Conservation (phyloP, 169 alveolate species). For the Besnoitia besnoiti region DNA sequence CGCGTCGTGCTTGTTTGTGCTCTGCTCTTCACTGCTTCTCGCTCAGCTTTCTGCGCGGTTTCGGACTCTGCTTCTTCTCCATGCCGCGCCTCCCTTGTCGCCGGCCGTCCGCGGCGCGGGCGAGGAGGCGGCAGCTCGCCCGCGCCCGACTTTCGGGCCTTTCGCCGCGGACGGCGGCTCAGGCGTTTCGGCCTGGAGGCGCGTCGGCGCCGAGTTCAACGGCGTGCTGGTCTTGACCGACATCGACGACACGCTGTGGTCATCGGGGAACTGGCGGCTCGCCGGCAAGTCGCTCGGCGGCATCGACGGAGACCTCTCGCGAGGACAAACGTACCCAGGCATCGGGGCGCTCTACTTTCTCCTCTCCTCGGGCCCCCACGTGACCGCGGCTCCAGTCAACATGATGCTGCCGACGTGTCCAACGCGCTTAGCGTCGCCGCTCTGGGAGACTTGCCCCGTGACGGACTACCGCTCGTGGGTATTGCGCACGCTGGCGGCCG, state of each 20-base stretch:
- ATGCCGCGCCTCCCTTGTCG: no score
- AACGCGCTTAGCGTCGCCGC: conserved; percentile 31
- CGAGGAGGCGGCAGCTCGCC: no score
- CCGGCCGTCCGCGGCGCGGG: no score
- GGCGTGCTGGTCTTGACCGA: conserved; percentile 48
- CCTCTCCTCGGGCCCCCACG: conserved; percentile 61
- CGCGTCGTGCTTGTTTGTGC: no score
- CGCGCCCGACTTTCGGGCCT: no score
- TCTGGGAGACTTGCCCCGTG: conserved; percentile 5
- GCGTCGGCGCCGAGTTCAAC: conserved; percentile 46
- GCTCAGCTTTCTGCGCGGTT: neutral
- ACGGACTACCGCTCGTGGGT: neutral
- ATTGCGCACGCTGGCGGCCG: no score
- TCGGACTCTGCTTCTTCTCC: no score
- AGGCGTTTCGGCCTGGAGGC: conserved; percentile 20
- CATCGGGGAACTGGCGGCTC: conserved; percentile 53
- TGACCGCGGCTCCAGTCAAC: conserved; percentile 40
- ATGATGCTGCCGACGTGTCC: conserved; percentile 31
- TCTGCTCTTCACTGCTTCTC: neutral
- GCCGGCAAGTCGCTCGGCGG: conserved; percentile 58
- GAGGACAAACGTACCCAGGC: conserved; percentile 64
- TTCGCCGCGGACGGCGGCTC: no score
- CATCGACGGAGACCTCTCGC: conserved; percentile 39
- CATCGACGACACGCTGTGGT: conserved; percentile 66
- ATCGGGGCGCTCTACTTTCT: conserved; percentile 48